These are phyloP conservation scores for Massarina eburnea DNA, from an alignment of 2,329 filamentous ascomycete genomes.

Conservation along the genomic window DNA sequence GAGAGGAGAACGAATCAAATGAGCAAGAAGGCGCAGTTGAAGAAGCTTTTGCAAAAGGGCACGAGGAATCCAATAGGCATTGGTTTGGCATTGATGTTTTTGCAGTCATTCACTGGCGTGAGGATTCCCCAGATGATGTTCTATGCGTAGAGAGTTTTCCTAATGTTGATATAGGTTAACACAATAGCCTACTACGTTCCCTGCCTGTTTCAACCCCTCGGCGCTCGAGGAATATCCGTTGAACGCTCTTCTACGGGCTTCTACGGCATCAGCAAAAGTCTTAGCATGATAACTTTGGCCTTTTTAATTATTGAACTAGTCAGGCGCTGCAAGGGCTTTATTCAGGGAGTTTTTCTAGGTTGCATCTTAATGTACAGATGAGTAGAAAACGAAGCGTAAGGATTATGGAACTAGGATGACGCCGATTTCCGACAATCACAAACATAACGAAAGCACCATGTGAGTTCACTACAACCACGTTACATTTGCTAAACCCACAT, in stretches of 20 bases:
- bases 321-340: constrained; percentile 46
- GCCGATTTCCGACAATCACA: too few relatives aligned
- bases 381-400: too few relatives aligned
- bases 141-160: background rate
- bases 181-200: constrained; percentile 43
- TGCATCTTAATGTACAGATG: constrained; percentile 54
- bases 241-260: constrained; percentile 54
- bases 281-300: constrained; percentile 45
- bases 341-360: constrained; percentile 53
- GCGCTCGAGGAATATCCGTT: constrained; percentile 46
- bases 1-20: constrained; percentile 30
- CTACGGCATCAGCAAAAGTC: constrained; percentile 48
- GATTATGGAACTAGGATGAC: too few relatives aligned
- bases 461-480: too few relatives aligned
- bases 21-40: constrained; percentile 33
- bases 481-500: too few relatives aligned
- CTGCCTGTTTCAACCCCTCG: constrained; percentile 46
- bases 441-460: too few relatives aligned
- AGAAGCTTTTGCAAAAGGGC: constrained; percentile 43
- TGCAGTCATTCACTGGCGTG: constrained; percentile 40
- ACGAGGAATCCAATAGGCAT: constrained; percentile 44
- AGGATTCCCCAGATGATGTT: constrained; percentile 3
- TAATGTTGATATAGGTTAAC: constrained; percentile 21
- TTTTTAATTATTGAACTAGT: constrained; percentile 44
- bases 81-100: constrained; percentile 42